Evolutionary conservation across 2,329 filamentous ascomycete genomes (phyloP).

Genomic region (Raffaelea arxii): DNA sequence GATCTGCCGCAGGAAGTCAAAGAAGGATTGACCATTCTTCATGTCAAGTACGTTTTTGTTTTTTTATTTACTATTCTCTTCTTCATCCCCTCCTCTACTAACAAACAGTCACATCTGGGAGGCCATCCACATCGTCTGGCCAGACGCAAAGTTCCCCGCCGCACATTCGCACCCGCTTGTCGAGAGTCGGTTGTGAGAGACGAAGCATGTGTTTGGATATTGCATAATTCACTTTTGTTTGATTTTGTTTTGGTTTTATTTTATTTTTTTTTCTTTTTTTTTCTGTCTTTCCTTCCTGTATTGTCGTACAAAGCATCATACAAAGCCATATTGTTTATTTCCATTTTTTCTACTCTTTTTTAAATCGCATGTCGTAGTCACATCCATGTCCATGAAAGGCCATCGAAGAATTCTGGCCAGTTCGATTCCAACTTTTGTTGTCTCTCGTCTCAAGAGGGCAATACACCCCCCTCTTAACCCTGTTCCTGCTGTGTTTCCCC

Average conservation of each 20-base stretch:
- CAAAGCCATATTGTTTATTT: too few species aligned
- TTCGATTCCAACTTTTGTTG: too few species aligned
- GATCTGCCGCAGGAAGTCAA: slow-evolving; percentile 87
- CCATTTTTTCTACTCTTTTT: too few species aligned
- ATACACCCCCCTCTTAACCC: too few species aligned
- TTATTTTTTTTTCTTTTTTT: background rate
- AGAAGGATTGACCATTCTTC: slow-evolving; percentile 76
- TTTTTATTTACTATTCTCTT: slow-evolving; percentile 13
- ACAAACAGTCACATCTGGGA: slow-evolving; percentile 76
- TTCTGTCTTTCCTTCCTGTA: too few species aligned
- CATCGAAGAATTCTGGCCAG: too few species aligned
- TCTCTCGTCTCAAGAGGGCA: too few species aligned
- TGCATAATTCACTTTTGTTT: background rate
- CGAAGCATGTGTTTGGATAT: background rate
- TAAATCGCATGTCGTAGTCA: too few species aligned
- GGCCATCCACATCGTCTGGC: slow-evolving; percentile 83
- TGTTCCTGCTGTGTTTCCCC: too few species aligned
- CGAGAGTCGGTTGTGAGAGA: slow-evolving; percentile 62
- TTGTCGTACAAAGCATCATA: too few species aligned
- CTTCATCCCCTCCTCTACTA: background rate
- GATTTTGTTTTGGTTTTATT: background rate
- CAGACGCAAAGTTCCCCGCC: slow-evolving; percentile 73
- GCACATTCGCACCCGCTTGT: slow-evolving; percentile 56
- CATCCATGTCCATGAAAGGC: too few species aligned
- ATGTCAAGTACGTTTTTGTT: slow-evolving; percentile 56